These are phyloP conservation scores for Persicaria tinctoria DNA, from an alignment of 148 eudicot genomes.

Conservation along the genomic window DNA sequence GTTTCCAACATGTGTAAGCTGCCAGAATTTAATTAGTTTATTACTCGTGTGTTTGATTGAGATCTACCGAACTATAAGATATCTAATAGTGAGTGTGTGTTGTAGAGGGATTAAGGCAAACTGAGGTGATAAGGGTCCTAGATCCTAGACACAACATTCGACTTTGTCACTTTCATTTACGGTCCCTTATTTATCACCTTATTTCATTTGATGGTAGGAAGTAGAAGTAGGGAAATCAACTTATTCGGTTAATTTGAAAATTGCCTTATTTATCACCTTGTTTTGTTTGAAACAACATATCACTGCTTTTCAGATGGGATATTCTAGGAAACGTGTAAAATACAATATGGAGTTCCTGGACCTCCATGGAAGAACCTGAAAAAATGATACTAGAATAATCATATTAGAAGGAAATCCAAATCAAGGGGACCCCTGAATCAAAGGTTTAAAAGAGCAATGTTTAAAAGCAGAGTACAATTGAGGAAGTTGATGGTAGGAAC, in stretches of 20 bases:
- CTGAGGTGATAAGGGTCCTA: background rate
- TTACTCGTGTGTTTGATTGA: background rate
- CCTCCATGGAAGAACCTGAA: background rate
- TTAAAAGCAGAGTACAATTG: background rate
- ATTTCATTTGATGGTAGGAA: no score
- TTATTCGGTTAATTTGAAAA: background rate
- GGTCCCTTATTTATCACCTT: background rate
- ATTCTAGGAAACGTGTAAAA: background rate
- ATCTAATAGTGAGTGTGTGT: background rate
- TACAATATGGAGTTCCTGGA: background rate
- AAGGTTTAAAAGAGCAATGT: background rate
- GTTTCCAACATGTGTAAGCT: no score
- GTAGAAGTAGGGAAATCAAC: no score
- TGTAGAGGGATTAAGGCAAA: background rate
- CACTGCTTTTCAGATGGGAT: background rate
- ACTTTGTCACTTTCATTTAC: background rate
- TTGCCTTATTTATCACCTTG: background rate
- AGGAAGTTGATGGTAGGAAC: background rate
- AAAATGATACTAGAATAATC: no score
- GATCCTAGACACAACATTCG: background rate
- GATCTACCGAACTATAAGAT: background rate
- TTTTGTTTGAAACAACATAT: background rate
- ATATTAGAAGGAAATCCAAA: background rate
- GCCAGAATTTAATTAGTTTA: no score
- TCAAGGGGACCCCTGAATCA: background rate